Conservation (phyloP, 805 yeast genomes). For the Starmerella floris region DNA sequence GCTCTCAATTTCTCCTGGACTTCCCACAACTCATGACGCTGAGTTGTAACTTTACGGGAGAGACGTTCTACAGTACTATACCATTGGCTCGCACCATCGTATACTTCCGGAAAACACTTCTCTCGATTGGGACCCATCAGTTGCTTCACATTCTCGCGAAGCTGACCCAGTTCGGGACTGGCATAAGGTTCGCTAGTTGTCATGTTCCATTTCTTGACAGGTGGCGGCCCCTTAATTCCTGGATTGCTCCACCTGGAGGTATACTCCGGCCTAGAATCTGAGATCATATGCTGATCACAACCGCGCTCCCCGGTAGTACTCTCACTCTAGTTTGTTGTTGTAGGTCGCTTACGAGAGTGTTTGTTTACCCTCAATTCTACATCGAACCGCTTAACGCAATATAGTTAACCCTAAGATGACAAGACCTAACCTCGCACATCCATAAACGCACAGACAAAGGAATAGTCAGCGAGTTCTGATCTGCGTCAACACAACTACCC, state of each 20-base stretch:
- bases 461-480: too few relatives aligned
- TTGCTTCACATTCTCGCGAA: neutral
- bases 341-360: neutral
- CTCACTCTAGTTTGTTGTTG: too few relatives aligned
- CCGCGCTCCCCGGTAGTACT: too few relatives aligned
- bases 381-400: too few relatives aligned
- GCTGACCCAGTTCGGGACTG: neutral
- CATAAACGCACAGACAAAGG: too few relatives aligned
- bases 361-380: neutral
- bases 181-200: neutral
- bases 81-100: conserved; percentile 4
- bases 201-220: neutral
- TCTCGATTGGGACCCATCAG: neutral
- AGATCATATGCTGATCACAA: too few relatives aligned
- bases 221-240: neutral
- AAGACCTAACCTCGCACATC: too few relatives aligned
- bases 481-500: too few relatives aligned
- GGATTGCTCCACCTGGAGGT: too few relatives aligned
- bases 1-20: conserved; percentile 6
- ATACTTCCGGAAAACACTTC: conserved; percentile 1
- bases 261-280: too few relatives aligned
- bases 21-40: conserved; percentile 12
- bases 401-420: too few relatives aligned
- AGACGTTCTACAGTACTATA: conserved; percentile 2
- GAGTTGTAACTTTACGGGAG: conserved; percentile 7